phyloP scores from a whole-genome alignment of 495 filamentous ascomycete genomes.

The Podospora comata region DNA sequence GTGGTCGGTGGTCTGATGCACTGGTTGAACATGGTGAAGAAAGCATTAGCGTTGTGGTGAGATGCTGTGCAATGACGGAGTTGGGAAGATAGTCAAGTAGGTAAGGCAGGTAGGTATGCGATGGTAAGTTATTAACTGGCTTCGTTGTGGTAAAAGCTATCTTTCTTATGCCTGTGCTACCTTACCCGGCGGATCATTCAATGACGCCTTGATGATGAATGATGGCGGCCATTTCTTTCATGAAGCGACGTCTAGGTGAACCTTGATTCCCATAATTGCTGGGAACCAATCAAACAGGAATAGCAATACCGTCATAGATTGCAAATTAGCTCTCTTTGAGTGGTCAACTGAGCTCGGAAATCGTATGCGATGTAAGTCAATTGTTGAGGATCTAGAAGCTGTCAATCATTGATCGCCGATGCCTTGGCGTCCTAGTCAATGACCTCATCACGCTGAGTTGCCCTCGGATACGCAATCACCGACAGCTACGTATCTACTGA shows the following conservation, averaged over 20 bases:
- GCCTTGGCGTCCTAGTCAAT: neutral
- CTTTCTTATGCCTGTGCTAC: neutral
- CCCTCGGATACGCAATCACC: neutral
- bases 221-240: neutral
- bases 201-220: neutral
- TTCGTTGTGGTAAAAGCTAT: neutral
- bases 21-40: constrained; percentile 15
- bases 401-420: neutral
- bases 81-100: neutral
- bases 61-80: neutral
- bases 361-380: too few relatives aligned
- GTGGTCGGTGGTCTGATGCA: constrained; percentile 3
- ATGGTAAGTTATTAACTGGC: too few relatives aligned
- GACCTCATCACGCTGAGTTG: neutral
- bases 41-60: too few relatives aligned
- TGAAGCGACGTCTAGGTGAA: too few relatives aligned
- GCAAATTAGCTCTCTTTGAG: constrained; percentile 10
- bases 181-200: neutral
- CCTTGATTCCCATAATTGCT: too few relatives aligned
- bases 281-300: too few relatives aligned
- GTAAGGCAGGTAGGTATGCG: neutral
- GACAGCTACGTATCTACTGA: too few relatives aligned
- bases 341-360: constrained; percentile 4
- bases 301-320: constrained; percentile 12
- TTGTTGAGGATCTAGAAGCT: neutral